These are phyloP conservation scores for Tilletiopsis washingtonensis DNA, from an alignment of 1,284 basidiomycete species.

Conservation along the genomic window DNA sequence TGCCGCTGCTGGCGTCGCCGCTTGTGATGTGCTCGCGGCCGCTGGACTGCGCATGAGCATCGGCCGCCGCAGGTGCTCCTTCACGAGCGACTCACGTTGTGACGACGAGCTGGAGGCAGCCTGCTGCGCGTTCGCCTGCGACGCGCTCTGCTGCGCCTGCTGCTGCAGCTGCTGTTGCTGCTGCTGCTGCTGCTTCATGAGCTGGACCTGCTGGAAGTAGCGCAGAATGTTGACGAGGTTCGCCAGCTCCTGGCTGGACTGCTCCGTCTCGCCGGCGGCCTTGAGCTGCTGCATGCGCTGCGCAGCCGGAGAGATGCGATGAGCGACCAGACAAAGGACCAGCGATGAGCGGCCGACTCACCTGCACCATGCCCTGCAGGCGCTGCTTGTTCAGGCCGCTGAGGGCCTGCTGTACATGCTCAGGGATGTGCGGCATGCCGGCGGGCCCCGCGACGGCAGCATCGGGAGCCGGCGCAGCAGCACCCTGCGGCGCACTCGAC, in stretches of 20 bases:
- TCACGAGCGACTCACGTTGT: too few species aligned
- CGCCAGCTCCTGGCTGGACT: slow-evolving; percentile 46
- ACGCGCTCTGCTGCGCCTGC: not conserved
- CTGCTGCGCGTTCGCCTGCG: not conserved
- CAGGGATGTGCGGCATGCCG: not conserved
- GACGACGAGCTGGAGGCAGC: not conserved
- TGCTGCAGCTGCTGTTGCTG: slow-evolving; percentile 24
- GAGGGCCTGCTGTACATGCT: slow-evolving; percentile 1
- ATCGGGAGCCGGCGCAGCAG: too few species aligned
- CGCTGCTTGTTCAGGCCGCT: slow-evolving; percentile 40
- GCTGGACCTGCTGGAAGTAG: slow-evolving; percentile 43
- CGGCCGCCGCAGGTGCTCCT: too few species aligned
- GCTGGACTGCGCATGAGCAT: not conserved
- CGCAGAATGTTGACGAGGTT: slow-evolving; percentile 42
- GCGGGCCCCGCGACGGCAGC: not conserved
- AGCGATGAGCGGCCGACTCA: slow-evolving; percentile 3
- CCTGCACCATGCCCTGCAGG: slow-evolving; percentile 32
- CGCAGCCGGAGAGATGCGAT: not conserved
- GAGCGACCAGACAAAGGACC: too few species aligned
- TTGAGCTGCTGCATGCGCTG: slow-evolving; percentile 49
- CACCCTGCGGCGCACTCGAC: too few species aligned
- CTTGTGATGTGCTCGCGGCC: slow-evolving; percentile 3
- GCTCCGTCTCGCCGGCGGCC: slow-evolving; percentile 45
- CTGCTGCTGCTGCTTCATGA: slow-evolving; percentile 39
- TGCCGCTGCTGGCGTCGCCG: slow-evolving; percentile 2